A percentile compares a stretch with the other conserved stretches of the same genome.
Conservation (phyloP, 2,329 filamentous ascomycete genomes). For the Xylaria sp. region DNA sequence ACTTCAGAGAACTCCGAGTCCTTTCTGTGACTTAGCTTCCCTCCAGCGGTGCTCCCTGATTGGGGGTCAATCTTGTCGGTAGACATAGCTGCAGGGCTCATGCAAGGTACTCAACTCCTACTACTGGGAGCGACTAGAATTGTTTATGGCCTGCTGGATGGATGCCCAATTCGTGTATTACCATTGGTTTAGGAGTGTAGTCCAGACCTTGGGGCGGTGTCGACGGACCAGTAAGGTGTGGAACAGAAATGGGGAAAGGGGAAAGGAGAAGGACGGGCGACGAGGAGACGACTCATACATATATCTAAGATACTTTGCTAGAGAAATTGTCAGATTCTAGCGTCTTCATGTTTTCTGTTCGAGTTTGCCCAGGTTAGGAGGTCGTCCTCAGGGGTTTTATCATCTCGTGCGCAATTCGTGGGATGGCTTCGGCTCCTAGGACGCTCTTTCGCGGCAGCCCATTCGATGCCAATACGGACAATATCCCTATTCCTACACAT, state of each 20-base stretch:
- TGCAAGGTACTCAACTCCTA: not conserved
- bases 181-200: not conserved
- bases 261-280: not conserved
- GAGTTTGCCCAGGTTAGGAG: not conserved
- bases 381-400: not conserved
- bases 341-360: not conserved
- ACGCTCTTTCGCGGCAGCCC: slow-evolving; percentile 16
- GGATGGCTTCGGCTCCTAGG: not conserved
- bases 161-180: not conserved
- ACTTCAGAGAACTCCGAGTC: slow-evolving; percentile 43
- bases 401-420: not conserved
- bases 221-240: not conserved
- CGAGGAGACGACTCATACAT: slow-evolving; percentile 7
- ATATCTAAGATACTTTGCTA: slow-evolving; percentile 2
- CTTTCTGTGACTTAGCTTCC: slow-evolving; percentile 37
- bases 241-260: not conserved
- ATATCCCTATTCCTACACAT: not conserved
- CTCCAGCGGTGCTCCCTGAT: slow-evolving; percentile 4
- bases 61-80: slow-evolving; percentile 11
- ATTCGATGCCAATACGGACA: slow-evolving; percentile 1
- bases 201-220: not conserved
- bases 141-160: not conserved
- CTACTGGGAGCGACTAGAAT: not conserved
- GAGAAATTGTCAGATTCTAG: not conserved
- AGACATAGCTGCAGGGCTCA: slow-evolving; percentile 19